Percentiles rank a stretch among this genome's conserved stretches.
Evolutionary conservation across 192 early-diverging fungal species (phyloP).

Genomic region (Geranomyces michiganensis): DNA sequence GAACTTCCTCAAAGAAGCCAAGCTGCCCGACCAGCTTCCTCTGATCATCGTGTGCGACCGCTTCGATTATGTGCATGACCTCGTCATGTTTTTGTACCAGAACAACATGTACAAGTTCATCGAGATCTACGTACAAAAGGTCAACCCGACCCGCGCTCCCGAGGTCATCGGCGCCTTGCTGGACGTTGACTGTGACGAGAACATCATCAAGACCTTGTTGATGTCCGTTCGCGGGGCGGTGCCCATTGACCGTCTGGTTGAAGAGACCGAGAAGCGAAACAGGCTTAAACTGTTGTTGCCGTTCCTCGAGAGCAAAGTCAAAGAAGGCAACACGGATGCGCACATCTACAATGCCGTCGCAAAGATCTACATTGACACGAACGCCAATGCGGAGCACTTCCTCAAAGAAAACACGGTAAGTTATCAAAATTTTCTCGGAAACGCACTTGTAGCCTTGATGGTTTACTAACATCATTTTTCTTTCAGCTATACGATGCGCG

Average conservation of each 20-base stretch:
- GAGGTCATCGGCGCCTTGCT: conserved; percentile 95
- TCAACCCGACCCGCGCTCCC: conserved; percentile 92
- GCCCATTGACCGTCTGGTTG: conserved; percentile 83
- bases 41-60: conserved; percentile 99
- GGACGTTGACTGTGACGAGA: conserved; percentile 98
- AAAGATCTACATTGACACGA: conserved; percentile 99
- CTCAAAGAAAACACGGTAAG: conserved; percentile 78
- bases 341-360: conserved; percentile 97
- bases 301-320: conserved; percentile 89
- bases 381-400: conserved; percentile 97
- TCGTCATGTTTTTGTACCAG: conserved; percentile 95
- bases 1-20: conserved; percentile 98
- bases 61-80: conserved; percentile 95
- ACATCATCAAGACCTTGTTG: conserved; percentile 87
- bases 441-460: too few species aligned
- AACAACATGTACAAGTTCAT: conserved; percentile 94
- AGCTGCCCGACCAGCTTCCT: conserved; percentile 93
- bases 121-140: conserved; percentile 99
- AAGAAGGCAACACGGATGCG: conserved; percentile 85
- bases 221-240: conserved; percentile 80
- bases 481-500: conserved; percentile 77
- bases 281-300: conserved; percentile 92
- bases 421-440: not conserved
- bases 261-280: conserved; percentile 95
- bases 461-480: too few species aligned